Base-by-base conservation (phyloP, 768 basidiomycete genomes). In the Leccinum arenicola region DNA sequence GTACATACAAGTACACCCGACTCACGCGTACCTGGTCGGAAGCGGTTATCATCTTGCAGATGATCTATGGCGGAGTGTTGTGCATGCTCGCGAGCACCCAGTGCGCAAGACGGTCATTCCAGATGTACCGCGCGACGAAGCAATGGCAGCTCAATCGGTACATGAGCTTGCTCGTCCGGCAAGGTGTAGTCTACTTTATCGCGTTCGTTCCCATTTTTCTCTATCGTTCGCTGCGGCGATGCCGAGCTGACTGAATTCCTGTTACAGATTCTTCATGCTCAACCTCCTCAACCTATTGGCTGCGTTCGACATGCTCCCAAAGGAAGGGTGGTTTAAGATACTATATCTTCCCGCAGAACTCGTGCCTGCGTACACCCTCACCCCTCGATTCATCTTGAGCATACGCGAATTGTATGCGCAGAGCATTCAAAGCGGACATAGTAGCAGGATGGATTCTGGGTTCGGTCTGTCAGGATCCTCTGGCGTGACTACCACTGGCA, bases 361-460 rank as follows among this genome's bases (percentile, higher is more conserved):
- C 2, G 50, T 51, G 5, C 29, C 50, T n/a, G 27, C 9, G 4
- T 50, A 27, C 23, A 27, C 25, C 15, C 48, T 50, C 48, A 27
- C 25, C 25, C 48, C 48, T 50, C 48, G 48, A 50, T 27, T 50
- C 48, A 15, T 50, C 23, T 15, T 27, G 25, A 50, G 48, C 48
- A 50, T 50, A 50, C 23, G 48, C 8, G 48, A 50, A 50, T 17
- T 50, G 4, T 27, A 50, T 25, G 48, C 48, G 21, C 47, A 7
- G 7, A 21, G 14, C 23, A 25, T 25, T 49, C 47, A 25, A 49
- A 23, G 47, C 12, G 19, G 47, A 12, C 12, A 23, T 8, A 15
- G 23, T 14, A 23, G 74, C 67, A n/a, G 47, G 23, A 49, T 49
- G 14, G 47, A 49, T 23, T 7, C 47, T 48, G 47, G 47, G 7